Evolutionary conservation across 2,329 filamentous ascomycete genomes (phyloP), one percentile per base, ranked within the genome.

Genomic region (Stenocarpella maydis): DNA sequence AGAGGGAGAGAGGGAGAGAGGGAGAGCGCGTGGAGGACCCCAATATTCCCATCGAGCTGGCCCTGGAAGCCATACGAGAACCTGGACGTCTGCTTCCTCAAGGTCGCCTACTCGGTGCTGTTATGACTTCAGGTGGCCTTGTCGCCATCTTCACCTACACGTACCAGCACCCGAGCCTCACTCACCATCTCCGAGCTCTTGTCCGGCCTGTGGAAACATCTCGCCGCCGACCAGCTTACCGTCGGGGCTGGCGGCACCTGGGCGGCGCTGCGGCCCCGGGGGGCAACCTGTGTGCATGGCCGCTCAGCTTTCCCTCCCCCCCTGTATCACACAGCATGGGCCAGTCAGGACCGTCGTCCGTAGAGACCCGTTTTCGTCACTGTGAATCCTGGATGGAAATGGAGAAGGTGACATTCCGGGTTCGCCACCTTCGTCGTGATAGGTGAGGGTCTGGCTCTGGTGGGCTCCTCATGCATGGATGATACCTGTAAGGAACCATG

Each of bases 251-350:
- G 54, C 10, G 53, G 54, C 17, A 53, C 45, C 14, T 68, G 21
- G 28, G 50, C 53, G 34, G 65, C 54, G n/a, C 24, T 63, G 8
- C 53, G 66, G 66, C 49, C 45, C 6, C 53, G 66, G 66, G 34
- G 31, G 31, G 31, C 31, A 34, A 4, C 9, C 31, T 34, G 31
- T 34, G 9, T 9, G 31, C 31, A 34, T 34, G 31, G 9, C 31
- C 31, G 31, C 31, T 9, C 31, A 34, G 31, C 31, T 34, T 34
- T 34, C 4, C 31, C 31, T 34, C 31, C 31, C 31, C 9, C 34
- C 34, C 34, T 17, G 2, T 19, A 9, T 41, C 14, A 3, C 10
- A 1, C 14, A 17, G 21, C 14, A 41, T 19, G 15, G 14, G 9
- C 31, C 7, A 24, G 6, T 10, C 15, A 14, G 1, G 17, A 19